Base-by-base conservation (phyloP, 1,284 basidiomycete genomes). In the Dichomitus squalens region DNA sequence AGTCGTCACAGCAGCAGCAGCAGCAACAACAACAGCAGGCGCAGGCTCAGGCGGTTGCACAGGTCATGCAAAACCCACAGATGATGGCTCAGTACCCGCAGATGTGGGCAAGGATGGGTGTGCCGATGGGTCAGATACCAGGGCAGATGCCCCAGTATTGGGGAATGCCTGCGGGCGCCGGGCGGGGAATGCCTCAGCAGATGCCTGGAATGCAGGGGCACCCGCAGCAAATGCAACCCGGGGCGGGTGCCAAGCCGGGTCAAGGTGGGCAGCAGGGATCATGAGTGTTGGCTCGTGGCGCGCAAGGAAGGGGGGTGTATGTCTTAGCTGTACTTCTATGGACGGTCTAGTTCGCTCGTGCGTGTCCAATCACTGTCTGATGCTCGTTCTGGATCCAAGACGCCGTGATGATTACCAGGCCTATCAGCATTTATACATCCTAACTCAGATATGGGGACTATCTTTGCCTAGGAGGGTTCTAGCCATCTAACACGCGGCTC, bases 191-290 rank as follows among this genome's bases (percentile, higher is more conserved):
- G 58, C 66, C 70, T 3, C 64, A 66, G 51, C 65, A 66, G 56
- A 64, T 67, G 61, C 51, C 61, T 31, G 59, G 60, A 25, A 66
- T 66, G 61, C 52, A 70, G 21, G 71, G 67, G 16, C 72, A 72
- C 38, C 68, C 68, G 33, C 70, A 70, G 57, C 73, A 72, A 62
- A 66, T 74, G 67, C 63, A 68, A 44, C 66, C 71, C 16, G 64
- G 61, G 23, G 68, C 69, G 4, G 55, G 57, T 12, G 53, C 66
- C 11, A 76, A 78, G 67, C 65, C 73, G 33, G 59, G 69, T n/a
- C 76, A 71, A 44, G 73, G 73, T 11, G 69, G 75, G 41, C 69
- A 72, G 55, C 74, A 72, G 63, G 76, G 75, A 51, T 72, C 75
- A 55, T 70, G 62, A 61, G n/a, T 41, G 12, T 25, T 25, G 40